Evolutionary conservation across 2,329 filamentous ascomycete genomes (phyloP), one percentile per base, ranked within the genome.

Genomic region (Cercospora canescens): DNA sequence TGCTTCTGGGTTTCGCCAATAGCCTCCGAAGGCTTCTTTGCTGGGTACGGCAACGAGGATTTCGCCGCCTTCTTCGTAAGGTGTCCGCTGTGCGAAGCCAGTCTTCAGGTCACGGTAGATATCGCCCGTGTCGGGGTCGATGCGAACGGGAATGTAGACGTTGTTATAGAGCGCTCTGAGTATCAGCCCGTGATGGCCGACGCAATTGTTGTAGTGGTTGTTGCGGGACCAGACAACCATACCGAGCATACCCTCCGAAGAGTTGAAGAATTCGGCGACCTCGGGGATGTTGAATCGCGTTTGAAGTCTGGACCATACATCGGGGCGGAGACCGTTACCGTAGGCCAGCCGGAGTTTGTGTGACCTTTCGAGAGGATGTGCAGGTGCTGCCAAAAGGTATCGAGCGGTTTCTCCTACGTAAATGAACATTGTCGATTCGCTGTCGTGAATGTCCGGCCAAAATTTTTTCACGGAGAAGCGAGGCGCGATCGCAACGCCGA

Each of bases 331-430:
- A 0, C 88, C 88, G 74, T 91, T 91, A 61, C 88, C 88, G 72
- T 85, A 88, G 76, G 88, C 87, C 55, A 82, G 77, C 57, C 82
- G 82, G 5, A 90, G 82, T 4, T 79, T 79, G 77, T 91, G 88
- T 11, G 85, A 79, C 63, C 79, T 82, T 75, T 90, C 88, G 6
- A 86, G 82, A 0, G 87, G 82, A 24, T 85, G 86, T 0, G 86
- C 85, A 1, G 90, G 89, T 1, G 86, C 86, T 1, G 89, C 88
- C 14, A 93, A 83, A 1, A 93, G 83, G 70, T 93, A 94, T 0
- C 91, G 85, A 6, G 90, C 86, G 0, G 89, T 92, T 76, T 93
- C 91, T 72, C 91, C 91, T 1, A 94, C 91, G 74, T 93, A 94
- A 26, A 91, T 87, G 72, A 93, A 91, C 73, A 86, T 85, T 0